phyloP scores from a whole-genome alignment of 768 basidiomycete species.

The Rhodosporidiobolus odoratus region DNA sequence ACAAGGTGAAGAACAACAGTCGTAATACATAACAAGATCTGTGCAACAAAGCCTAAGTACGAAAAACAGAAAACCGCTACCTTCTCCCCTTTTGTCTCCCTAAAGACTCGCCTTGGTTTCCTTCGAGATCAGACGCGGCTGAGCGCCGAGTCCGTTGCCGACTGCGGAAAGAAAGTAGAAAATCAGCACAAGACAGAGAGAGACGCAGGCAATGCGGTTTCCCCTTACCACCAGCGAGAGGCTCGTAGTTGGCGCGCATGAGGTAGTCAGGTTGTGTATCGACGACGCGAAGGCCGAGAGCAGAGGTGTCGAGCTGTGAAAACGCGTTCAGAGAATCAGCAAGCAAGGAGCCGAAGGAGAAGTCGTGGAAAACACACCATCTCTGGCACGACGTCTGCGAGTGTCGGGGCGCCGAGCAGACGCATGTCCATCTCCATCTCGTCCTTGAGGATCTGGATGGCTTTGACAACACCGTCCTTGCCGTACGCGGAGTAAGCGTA shows the following conservation, averaged over 20 bases:
- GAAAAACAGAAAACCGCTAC: neutral
- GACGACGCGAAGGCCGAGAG: slow-evolving; percentile 2
- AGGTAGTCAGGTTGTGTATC: slow-evolving; percentile 25
- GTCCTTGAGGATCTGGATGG: slow-evolving; percentile 78
- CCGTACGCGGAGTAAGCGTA: slow-evolving; percentile 82
- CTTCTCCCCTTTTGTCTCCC: neutral
- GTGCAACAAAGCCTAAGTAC: neutral
- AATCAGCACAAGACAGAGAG: neutral
- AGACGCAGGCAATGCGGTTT: neutral
- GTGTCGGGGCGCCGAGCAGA: slow-evolving; percentile 72
- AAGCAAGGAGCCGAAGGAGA: neutral
- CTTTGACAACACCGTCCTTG: slow-evolving; percentile 74
- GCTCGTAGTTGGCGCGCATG: slow-evolving; percentile 32
- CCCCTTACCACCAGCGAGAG: slow-evolving; percentile 23
- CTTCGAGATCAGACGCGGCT: slow-evolving; percentile 32
- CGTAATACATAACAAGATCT: no score
- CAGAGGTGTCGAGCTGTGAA: slow-evolving; percentile 23
- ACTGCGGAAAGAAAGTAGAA: neutral
- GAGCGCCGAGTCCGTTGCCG: slow-evolving; percentile 34
- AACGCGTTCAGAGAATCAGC: neutral
- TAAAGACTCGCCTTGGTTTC: slow-evolving; percentile 24
- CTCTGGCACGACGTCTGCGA: slow-evolving; percentile 71
- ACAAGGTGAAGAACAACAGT: no score
- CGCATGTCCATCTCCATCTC: slow-evolving; percentile 99
- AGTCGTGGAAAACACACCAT: slow-evolving; percentile 74